phyloP scores from a whole-genome alignment of 2,329 filamentous ascomycete species.

The Sporothrix mexicana region DNA sequence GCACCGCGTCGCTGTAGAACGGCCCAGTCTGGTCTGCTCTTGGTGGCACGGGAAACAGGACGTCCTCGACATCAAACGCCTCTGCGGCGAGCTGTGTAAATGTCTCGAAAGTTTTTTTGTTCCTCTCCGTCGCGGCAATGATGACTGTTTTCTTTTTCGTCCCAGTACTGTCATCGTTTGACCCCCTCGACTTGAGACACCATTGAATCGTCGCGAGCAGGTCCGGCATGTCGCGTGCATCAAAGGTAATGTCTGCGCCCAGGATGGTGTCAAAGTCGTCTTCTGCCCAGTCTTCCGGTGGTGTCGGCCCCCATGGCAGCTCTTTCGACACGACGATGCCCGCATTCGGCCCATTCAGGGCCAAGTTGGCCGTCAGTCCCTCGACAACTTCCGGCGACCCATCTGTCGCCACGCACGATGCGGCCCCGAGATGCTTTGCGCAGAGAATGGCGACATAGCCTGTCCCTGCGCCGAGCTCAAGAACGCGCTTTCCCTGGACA shows the following conservation, averaged over 20 bases:
- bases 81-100: slow-evolving; percentile 64
- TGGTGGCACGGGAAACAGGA: slow-evolving; percentile 51
- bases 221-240: slow-evolving; percentile 65
- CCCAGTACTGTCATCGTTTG: slow-evolving; percentile 41
- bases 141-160: slow-evolving; percentile 54
- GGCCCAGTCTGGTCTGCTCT: slow-evolving; percentile 60
- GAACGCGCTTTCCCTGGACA: slow-evolving; percentile 61
- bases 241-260: slow-evolving; percentile 81
- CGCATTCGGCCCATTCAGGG: slow-evolving; percentile 66
- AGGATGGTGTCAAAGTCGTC: slow-evolving; percentile 66
- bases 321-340: slow-evolving; percentile 56
- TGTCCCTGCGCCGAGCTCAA: slow-evolving; percentile 79
- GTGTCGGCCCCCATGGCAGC: slow-evolving; percentile 63
- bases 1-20: slow-evolving; percentile 66
- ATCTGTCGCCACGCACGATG: slow-evolving; percentile 71
- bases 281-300: background rate
- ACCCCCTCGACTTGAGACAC: slow-evolving; percentile 58
- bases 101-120: slow-evolving; percentile 68
- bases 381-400: slow-evolving; percentile 75
- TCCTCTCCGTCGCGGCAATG: slow-evolving; percentile 74
- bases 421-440: slow-evolving; percentile 66
- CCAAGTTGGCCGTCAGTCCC: slow-evolving; percentile 69
- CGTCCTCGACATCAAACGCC: slow-evolving; percentile 50
- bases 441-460: slow-evolving; percentile 77
- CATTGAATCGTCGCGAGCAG: slow-evolving; percentile 61